Conservation (phyloP, 2,329 filamentous ascomycete species). For the Chaetomiaceae sp. region DNA sequence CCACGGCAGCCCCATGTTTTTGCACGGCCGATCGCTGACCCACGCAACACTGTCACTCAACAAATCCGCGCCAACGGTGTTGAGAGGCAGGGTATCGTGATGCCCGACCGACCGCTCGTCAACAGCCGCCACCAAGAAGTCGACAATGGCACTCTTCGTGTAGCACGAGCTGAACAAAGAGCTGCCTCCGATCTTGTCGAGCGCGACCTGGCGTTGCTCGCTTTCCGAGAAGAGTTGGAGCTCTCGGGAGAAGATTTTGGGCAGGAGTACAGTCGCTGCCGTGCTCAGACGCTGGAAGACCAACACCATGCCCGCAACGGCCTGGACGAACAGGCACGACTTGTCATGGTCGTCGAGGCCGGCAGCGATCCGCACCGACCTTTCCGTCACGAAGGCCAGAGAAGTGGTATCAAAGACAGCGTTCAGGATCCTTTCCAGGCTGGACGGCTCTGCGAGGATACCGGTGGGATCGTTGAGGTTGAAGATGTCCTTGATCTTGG, state of each 20-base stretch:
- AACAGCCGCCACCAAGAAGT: conserved; percentile 31
- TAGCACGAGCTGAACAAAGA: conserved; percentile 32
- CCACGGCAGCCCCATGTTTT: conserved; percentile 35
- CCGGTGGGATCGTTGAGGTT: conserved; percentile 19
- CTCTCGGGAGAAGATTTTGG: conserved; percentile 26
- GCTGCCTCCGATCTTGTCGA: conserved; percentile 31
- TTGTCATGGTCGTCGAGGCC: conserved; percentile 32
- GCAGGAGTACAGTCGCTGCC: conserved; percentile 20
- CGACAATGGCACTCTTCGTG: conserved; percentile 30
- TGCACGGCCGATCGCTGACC: conserved; percentile 30
- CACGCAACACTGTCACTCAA: conserved; percentile 27
- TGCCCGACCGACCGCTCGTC: conserved; percentile 22
- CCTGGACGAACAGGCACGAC: conserved; percentile 33
- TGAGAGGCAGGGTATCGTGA: conserved; percentile 15
- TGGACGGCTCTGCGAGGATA: conserved; percentile 23
- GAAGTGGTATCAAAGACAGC: conserved; percentile 33
- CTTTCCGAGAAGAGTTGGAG: conserved; percentile 30
- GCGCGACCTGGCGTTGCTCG: conserved; percentile 28
- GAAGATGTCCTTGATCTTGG: conserved; percentile 24
- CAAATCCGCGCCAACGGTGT: conserved; percentile 25
- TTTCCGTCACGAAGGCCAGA: conserved; percentile 30
- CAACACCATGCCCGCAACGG: conserved; percentile 32
- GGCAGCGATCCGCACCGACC: conserved; percentile 26
- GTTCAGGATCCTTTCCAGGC: conserved; percentile 27
- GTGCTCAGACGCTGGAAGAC: conserved; percentile 28